Conservation (phyloP, 352 stramenopile genomes). For the Plasmopara muralis region DNA sequence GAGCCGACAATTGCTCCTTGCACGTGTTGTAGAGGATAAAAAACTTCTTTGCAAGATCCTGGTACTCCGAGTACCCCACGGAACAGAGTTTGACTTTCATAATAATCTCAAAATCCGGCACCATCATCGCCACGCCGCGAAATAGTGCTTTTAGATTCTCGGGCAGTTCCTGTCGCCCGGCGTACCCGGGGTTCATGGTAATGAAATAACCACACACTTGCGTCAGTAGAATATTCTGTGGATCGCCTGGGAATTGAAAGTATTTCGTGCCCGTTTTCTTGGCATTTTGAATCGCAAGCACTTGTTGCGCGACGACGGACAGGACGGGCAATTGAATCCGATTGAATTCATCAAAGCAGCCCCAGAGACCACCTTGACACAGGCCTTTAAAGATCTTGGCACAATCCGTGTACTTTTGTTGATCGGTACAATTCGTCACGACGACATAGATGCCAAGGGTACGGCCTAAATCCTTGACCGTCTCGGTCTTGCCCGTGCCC, state of each 20-base stretch:
- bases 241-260: constrained; percentile 97
- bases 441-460: constrained; percentile 95
- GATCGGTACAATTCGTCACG: constrained; percentile 96
- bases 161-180: constrained; percentile 94
- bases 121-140: constrained; percentile 89
- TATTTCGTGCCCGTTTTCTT: constrained; percentile 94
- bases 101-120: constrained; percentile 90
- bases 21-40: constrained; percentile 89
- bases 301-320: constrained; percentile 96
- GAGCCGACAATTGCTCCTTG: constrained; percentile 87
- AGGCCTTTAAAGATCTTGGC: constrained; percentile 98
- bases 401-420: constrained; percentile 97
- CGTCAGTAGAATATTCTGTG: constrained; percentile 94
- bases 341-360: constrained; percentile 99
- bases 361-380: constrained; percentile 95
- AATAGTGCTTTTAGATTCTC: constrained; percentile 98
- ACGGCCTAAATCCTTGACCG: constrained; percentile 94
- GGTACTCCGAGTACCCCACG: constrained; percentile 91
- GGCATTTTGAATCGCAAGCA: constrained; percentile 96
- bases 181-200: constrained; percentile 99
- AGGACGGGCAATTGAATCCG: constrained; percentile 94
- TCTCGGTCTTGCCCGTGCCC: constrained; percentile 96
- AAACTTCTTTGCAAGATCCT: constrained; percentile 90
- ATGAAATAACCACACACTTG: constrained; percentile 98
- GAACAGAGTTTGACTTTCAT: constrained; percentile 95